A percentile compares a stretch with the other conserved stretches of the same genome.
Evolutionary conservation across 2,329 filamentous ascomycete genomes (phyloP).

Genomic region (Acrocalymma vagum): DNA sequence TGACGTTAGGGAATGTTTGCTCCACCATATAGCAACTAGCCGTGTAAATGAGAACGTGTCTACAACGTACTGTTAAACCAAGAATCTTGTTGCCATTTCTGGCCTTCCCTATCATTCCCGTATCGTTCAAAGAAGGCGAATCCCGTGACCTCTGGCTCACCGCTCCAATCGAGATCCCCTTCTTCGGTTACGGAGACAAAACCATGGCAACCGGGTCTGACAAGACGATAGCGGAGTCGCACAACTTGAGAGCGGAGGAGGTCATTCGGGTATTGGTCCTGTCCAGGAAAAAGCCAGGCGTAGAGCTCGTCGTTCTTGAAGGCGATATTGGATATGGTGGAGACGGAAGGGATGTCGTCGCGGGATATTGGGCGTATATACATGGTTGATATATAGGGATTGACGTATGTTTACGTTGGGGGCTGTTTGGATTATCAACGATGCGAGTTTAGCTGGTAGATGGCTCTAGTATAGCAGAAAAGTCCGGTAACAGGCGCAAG

Average conservation of each 20-base stretch:
- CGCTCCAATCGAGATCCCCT: slow-evolving; percentile 21
- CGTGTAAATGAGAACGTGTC: slow-evolving; percentile 1
- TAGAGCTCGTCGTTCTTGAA: slow-evolving; percentile 28
- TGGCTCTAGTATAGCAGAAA: no score
- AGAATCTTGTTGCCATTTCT: slow-evolving; percentile 22
- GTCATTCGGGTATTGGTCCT: slow-evolving; percentile 25
- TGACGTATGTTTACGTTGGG: no score
- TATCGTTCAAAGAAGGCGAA: slow-evolving; percentile 21
- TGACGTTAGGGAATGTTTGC: no score
- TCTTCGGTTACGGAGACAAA: slow-evolving; percentile 26
- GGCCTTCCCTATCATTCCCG: slow-evolving; percentile 16
- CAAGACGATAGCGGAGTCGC: slow-evolving; percentile 22
- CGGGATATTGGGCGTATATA: slow-evolving; percentile 20
- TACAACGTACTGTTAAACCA: slow-evolving; percentile 19
- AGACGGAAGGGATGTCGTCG: slow-evolving; percentile 19
- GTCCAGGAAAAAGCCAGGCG: slow-evolving; percentile 22
- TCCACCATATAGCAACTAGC: no score
- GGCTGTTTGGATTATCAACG: no score
- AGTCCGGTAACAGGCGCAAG: no score
- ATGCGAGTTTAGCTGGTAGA: no score
- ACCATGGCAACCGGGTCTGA: slow-evolving; percentile 18
- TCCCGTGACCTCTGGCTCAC: slow-evolving; percentile 19
- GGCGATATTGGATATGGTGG: slow-evolving; percentile 12
- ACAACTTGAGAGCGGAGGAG: slow-evolving; percentile 18
- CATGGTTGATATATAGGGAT: no score